Conservation (phyloP, 169 alveolate species). For the Plasmodium chabaudi region DNA sequence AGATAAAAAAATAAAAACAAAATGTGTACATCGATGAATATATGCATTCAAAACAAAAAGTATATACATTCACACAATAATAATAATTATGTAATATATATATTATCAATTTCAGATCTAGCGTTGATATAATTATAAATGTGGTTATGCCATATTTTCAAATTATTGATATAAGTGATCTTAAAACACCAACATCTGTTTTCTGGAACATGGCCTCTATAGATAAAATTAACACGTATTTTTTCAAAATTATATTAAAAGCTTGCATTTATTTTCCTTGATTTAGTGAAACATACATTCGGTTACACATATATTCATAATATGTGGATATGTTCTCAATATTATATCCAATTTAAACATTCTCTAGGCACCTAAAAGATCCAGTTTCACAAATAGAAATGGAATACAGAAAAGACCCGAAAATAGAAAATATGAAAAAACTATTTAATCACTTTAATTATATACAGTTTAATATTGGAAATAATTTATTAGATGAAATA, state of each 20-base stretch:
- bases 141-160: slow-evolving; percentile 75
- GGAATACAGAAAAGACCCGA: slow-evolving; percentile 50
- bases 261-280: no score
- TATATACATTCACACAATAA: not conserved
- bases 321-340: not conserved
- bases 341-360: not conserved
- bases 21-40: not conserved
- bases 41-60: slow-evolving; percentile 6
- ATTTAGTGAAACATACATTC: no score
- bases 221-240: slow-evolving; percentile 53
- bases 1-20: slow-evolving; percentile 4
- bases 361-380: slow-evolving; percentile 49
- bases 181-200: slow-evolving; percentile 63
- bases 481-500: slow-evolving; percentile 37
- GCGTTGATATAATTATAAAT: slow-evolving; percentile 55
- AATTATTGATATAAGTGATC: slow-evolving; percentile 64
- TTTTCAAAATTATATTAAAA: not conserved
- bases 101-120: slow-evolving; percentile 19
- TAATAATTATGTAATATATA: not conserved
- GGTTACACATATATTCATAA: not conserved
- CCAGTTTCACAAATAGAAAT: slow-evolving; percentile 34
- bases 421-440: slow-evolving; percentile 56
- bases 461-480: slow-evolving; percentile 71
- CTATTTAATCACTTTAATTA: slow-evolving; percentile 58
- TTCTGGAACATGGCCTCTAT: slow-evolving; percentile 72